These are phyloP conservation scores for Sporothrix phasma DNA, from an alignment of 2,329 filamentous ascomycete genomes.

Conservation along the genomic window DNA sequence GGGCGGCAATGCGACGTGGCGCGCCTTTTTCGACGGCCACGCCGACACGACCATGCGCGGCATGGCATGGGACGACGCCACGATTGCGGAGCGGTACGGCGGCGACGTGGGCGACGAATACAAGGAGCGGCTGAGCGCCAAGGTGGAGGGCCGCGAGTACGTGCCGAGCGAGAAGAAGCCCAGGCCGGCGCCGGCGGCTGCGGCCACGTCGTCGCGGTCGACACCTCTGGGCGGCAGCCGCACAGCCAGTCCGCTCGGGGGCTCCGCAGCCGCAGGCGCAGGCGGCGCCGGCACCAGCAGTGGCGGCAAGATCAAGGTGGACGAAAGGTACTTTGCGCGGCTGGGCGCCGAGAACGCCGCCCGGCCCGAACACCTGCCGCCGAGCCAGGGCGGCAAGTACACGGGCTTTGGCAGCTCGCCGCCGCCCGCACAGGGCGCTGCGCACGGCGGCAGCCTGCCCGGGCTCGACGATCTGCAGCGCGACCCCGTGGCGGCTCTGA, in stretches of 20 bases:
- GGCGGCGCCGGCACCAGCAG: not conserved
- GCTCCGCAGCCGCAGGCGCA: not conserved
- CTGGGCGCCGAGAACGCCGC: slow-evolving; percentile 75
- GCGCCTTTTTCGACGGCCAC: slow-evolving; percentile 72
- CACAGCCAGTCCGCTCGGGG: slow-evolving; percentile 20
- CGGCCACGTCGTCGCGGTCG: slow-evolving; percentile 26
- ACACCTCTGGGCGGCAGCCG: slow-evolving; percentile 19
- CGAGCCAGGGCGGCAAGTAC: slow-evolving; percentile 88
- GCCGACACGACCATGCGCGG: slow-evolving; percentile 56
- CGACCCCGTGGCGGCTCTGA: slow-evolving; percentile 79
- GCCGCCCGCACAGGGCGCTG: slow-evolving; percentile 33
- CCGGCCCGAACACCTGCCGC: slow-evolving; percentile 63
- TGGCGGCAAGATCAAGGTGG: slow-evolving; percentile 48
- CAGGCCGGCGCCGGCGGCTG: slow-evolving; percentile 32
- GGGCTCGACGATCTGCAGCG: slow-evolving; percentile 81
- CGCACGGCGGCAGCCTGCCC: slow-evolving; percentile 43
- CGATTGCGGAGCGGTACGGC: slow-evolving; percentile 82
- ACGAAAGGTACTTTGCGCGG: slow-evolving; percentile 84
- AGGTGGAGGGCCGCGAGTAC: slow-evolving; percentile 82
- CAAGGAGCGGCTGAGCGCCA: slow-evolving; percentile 79
- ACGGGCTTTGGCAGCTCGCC: slow-evolving; percentile 78
- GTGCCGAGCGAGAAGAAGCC: slow-evolving; percentile 55
- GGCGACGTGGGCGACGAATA: slow-evolving; percentile 88
- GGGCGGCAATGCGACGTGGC: slow-evolving; percentile 83
- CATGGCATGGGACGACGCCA: slow-evolving; percentile 72